These are phyloP conservation scores for Gloeostereum incarnatum DNA, from an alignment of 768 basidiomycete genomes.

Conservation along the genomic window DNA sequence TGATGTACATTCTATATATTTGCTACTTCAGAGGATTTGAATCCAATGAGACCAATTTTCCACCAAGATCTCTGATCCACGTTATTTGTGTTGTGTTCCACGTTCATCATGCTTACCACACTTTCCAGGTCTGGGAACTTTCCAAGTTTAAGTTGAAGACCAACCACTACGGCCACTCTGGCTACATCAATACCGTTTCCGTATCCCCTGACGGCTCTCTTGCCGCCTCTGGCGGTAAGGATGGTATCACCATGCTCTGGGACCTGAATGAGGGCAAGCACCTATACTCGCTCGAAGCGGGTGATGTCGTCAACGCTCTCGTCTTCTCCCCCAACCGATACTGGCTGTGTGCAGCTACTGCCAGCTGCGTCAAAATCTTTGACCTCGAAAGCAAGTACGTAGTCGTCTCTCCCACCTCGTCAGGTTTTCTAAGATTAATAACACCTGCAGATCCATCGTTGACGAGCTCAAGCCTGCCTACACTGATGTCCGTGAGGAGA, in stretches of 20 bases:
- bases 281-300: constrained; percentile 98
- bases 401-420: background rate
- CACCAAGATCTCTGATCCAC: constrained; percentile 75
- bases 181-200: constrained; percentile 97
- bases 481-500: constrained; percentile 60
- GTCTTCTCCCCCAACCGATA: constrained; percentile 99
- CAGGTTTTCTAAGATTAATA: constrained; percentile 4
- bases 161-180: constrained; percentile 99
- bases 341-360: constrained; percentile 99
- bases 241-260: constrained; percentile 99
- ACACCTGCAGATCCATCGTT: constrained; percentile 71
- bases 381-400: constrained; percentile 97
- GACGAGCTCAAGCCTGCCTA: constrained; percentile 98
- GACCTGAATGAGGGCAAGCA: constrained; percentile 99
- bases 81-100: constrained; percentile 8
- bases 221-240: constrained; percentile 98
- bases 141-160: constrained; percentile 99
- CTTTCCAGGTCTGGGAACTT: constrained; percentile 91
- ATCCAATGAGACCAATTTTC: constrained; percentile 71
- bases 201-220: constrained; percentile 99
- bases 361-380: constrained; percentile 97
- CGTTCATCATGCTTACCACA: constrained; percentile 10
- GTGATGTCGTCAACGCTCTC: constrained; percentile 96
- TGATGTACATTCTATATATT: constrained; percentile 49
- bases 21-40: constrained; percentile 82